phyloP scores from a whole-genome alignment of 495 filamentous ascomycete genomes.

The Xylaria telfairii region DNA sequence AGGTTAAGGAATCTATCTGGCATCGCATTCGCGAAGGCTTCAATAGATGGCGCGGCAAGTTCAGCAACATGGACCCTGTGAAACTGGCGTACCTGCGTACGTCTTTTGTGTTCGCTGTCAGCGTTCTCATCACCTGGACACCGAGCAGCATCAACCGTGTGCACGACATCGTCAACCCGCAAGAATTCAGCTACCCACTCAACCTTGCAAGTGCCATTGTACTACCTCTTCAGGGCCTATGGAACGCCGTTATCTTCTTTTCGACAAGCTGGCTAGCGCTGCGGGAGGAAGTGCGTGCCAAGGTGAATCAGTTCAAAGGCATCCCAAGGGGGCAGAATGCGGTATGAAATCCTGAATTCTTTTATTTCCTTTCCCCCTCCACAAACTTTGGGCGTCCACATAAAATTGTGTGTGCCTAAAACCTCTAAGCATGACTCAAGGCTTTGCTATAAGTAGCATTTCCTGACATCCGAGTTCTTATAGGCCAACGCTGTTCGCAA shows the following conservation, averaged over 20 bases:
- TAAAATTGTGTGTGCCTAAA: not conserved
- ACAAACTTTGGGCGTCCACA: no score
- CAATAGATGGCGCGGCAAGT: slow-evolving; percentile 36
- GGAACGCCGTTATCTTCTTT: slow-evolving; percentile 82
- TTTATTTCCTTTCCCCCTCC: no score
- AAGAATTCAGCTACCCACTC: slow-evolving; percentile 64
- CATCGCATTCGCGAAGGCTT: slow-evolving; percentile 17
- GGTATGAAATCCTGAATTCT: not conserved
- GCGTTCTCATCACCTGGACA: slow-evolving; percentile 82
- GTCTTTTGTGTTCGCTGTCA: slow-evolving; percentile 80
- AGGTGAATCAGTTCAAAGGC: slow-evolving; percentile 25
- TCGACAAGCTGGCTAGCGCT: slow-evolving; percentile 58
- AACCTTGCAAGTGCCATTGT: slow-evolving; percentile 75
- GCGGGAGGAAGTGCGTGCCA: slow-evolving; percentile 38
- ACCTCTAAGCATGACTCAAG: not conserved
- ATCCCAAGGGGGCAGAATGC: slow-evolving; percentile 42
- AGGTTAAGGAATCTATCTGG: slow-evolving; percentile 28
- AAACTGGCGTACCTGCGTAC: slow-evolving; percentile 81
- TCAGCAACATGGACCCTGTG: slow-evolving; percentile 60
- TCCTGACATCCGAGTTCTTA: not conserved
- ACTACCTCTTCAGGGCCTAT: slow-evolving; percentile 83
- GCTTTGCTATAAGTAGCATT: not conserved
- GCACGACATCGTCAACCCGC: slow-evolving; percentile 67
- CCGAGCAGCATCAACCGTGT: slow-evolving; percentile 80
- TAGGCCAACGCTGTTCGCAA: slow-evolving; percentile 74